Percentiles rank a stretch among this genome's conserved stretches.
phyloP scores from a whole-genome alignment of 2,329 filamentous ascomycete species.

The Colletotrichum kahawae region DNA sequence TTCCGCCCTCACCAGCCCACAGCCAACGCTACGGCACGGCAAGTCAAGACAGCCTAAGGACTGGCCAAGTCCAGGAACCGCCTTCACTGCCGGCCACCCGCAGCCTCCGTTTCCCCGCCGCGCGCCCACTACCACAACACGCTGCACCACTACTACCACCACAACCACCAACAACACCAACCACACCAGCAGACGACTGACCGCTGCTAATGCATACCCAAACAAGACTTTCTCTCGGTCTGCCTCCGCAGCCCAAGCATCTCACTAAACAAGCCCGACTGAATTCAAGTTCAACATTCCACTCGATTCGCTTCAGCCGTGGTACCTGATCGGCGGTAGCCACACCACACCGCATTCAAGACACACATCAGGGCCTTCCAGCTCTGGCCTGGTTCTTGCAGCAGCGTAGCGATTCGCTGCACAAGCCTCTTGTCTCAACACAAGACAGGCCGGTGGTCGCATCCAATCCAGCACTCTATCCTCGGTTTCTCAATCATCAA shows the following conservation, averaged over 20 bases:
- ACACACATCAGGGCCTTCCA: not conserved
- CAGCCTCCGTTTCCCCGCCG: slow-evolving; percentile 1
- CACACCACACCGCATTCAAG: slow-evolving; percentile 9
- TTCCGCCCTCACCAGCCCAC: slow-evolving; percentile 11
- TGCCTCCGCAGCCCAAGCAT: not conserved
- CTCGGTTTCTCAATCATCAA: not conserved
- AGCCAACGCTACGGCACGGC: not conserved
- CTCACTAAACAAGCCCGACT: not conserved
- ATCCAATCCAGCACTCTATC: slow-evolving; percentile 5
- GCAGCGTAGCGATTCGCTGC: slow-evolving; percentile 4
- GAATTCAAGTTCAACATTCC: not conserved
- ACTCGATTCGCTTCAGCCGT: not conserved
- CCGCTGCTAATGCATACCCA: not conserved
- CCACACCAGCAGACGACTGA: not conserved
- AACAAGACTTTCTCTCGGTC: not conserved
- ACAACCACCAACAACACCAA: not conserved
- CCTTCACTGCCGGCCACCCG: not conserved
- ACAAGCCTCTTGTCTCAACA: slow-evolving; percentile 18
- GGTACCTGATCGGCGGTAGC: slow-evolving; percentile 16
- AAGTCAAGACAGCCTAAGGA: slow-evolving; percentile 10
- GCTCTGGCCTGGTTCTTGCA: not conserved
- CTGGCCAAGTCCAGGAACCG: slow-evolving; percentile 3
- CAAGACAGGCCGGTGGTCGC: slow-evolving; percentile 11
- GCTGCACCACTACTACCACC: not conserved
- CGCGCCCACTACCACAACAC: not conserved